Evolutionary conservation across 805 yeast species (phyloP).

Genomic region (Metschnikowia matae): DNA sequence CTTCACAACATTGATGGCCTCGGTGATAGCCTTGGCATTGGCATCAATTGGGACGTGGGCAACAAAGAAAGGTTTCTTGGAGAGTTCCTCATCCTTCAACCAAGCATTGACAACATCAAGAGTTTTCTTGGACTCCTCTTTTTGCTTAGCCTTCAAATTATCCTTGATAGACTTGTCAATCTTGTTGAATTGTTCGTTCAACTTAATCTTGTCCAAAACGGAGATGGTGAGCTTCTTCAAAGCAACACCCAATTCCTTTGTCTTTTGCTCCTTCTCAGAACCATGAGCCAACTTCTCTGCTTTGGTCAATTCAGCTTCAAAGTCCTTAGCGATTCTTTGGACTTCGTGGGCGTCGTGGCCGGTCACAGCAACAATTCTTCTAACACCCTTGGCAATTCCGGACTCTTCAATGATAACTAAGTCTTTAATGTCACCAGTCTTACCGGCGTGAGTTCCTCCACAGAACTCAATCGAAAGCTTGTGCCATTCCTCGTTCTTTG

Average conservation of each 20-base stretch:
- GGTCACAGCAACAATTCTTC: constrained; percentile 96
- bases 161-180: constrained; percentile 87
- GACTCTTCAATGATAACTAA: constrained; percentile 88
- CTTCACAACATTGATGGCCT: constrained; percentile 82
- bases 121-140: constrained; percentile 80
- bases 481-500: constrained; percentile 71
- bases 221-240: constrained; percentile 81
- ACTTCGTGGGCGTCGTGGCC: constrained; percentile 89
- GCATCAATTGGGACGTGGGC: constrained; percentile 66
- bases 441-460: constrained; percentile 96
- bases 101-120: constrained; percentile 70
- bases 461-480: constrained; percentile 88
- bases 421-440: constrained; percentile 90
- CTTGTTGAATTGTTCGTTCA: constrained; percentile 68
- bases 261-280: constrained; percentile 69
- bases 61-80: constrained; percentile 53
- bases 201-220: constrained; percentile 69
- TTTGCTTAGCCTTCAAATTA: constrained; percentile 80
- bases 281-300: constrained; percentile 68
- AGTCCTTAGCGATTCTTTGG: constrained; percentile 77
- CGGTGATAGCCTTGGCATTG: constrained; percentile 91
- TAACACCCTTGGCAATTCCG: constrained; percentile 97
- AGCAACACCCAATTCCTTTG: constrained; percentile 80
- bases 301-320: constrained; percentile 53
- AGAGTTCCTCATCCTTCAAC: constrained; percentile 49